A percentile compares a stretch with the other conserved stretches of the same genome.
Evolutionary conservation across 2,329 filamentous ascomycete genomes (phyloP).

Genomic region (Fusarium albosuccineum): DNA sequence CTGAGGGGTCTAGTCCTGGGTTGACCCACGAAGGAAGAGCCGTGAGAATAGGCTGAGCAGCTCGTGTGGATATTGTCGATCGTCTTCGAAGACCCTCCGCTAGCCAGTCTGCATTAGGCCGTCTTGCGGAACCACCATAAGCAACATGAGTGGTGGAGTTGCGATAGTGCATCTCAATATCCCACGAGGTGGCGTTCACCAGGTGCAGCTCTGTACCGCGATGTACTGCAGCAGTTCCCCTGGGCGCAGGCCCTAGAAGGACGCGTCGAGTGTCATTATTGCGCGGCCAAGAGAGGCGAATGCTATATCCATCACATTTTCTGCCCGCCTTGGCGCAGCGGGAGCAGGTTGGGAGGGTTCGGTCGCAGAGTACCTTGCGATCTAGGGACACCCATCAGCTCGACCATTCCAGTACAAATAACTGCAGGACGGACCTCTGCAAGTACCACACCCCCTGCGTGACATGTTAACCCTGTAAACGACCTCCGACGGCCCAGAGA

Average conservation of each 20-base stretch:
- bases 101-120: background rate
- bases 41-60: background rate
- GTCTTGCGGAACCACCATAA: background rate
- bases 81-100: fast-evolving
- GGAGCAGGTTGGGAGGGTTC: conserved; percentile 20
- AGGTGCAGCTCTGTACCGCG: background rate
- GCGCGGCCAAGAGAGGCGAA: conserved; percentile 37
- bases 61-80: fast-evolving
- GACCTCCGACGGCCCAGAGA: background rate
- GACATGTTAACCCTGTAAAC: conserved; percentile 9
- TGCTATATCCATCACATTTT: conserved; percentile 28
- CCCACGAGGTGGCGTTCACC: conserved; percentile 24
- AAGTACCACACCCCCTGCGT: conserved; percentile 27
- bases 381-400: conserved; percentile 15
- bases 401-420: fast-evolving
- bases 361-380: conserved; percentile 39
- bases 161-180: conserved; percentile 27
- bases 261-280: conserved; percentile 17
- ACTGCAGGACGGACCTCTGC: conserved; percentile 15
- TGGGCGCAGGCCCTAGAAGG: conserved; percentile 19
- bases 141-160: background rate
- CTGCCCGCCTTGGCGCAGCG: conserved; percentile 16
- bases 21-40: background rate
- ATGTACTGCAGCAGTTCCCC: background rate
- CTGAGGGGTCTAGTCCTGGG: conserved; percentile 33